A percentile compares a stretch with the other conserved stretches of the same genome.
phyloP scores from a whole-genome alignment of 441 rosid species.

The Adansonia gregorii region DNA sequence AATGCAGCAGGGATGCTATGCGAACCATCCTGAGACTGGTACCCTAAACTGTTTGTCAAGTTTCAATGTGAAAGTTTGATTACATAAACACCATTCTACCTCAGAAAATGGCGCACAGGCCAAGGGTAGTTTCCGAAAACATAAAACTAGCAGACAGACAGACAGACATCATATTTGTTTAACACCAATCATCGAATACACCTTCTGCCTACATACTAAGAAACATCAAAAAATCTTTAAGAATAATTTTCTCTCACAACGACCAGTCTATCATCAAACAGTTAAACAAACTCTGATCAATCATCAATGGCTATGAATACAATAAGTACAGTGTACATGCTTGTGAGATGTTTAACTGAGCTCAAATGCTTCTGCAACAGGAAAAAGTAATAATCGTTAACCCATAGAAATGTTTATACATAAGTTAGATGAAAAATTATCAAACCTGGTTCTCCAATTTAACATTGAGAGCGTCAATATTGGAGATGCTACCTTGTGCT shows the following conservation, averaged over 20 bases:
- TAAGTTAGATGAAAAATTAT: conserved; percentile 16
- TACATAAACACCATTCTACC: conserved; percentile 13
- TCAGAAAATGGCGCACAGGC: not conserved
- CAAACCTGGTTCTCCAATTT: conserved; percentile 76
- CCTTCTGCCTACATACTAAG: no score
- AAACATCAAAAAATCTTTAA: not conserved
- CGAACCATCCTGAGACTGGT: conserved; percentile 45
- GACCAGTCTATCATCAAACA: not conserved
- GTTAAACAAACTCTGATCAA: not conserved
- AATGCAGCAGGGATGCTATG: conserved; percentile 67
- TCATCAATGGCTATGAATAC: not conserved
- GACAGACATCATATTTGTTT: not conserved
- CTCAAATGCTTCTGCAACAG: not conserved
- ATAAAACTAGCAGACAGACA: not conserved
- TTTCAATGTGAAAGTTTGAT: not conserved
- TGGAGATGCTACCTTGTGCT: conserved; percentile 73
- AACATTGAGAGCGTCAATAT: conserved; percentile 68
- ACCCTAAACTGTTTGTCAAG: conserved; percentile 38
- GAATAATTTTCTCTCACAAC: not conserved
- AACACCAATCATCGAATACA: not conserved
- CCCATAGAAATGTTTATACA: not conserved
- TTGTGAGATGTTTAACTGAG: not conserved
- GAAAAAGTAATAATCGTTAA: not conserved
- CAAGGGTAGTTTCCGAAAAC: not conserved
- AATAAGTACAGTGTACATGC: not conserved